Conservation (phyloP, 768 basidiomycete species). For the Tricholoma hemisulphureum region DNA sequence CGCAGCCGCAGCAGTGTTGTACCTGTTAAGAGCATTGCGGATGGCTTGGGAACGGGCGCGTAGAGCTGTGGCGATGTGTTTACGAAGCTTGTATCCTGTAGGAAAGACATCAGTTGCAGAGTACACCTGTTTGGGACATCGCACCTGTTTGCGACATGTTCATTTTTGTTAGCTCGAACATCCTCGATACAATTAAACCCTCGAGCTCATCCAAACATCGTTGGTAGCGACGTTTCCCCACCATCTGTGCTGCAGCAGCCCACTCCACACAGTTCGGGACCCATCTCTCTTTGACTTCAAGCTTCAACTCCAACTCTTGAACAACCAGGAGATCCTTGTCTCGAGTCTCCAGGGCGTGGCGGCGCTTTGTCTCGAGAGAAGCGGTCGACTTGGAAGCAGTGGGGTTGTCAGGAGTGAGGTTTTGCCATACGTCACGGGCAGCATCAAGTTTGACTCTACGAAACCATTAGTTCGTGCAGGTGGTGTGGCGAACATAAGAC, state of each 20-base stretch:
- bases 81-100: slow-evolving; percentile 31
- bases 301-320: too few relatives aligned
- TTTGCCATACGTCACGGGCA: too few relatives aligned
- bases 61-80: slow-evolving; percentile 24
- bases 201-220: slow-evolving; percentile 20
- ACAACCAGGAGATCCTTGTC: too few relatives aligned
- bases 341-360: too few relatives aligned
- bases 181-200: slow-evolving; percentile 15
- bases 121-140: too few relatives aligned
- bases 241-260: slow-evolving; percentile 6
- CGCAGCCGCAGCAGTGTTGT: slow-evolving; percentile 21
- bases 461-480: not conserved
- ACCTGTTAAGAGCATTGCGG: slow-evolving; percentile 18
- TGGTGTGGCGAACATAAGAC: not conserved
- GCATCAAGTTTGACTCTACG: too few relatives aligned
- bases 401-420: too few relatives aligned
- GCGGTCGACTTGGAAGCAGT: too few relatives aligned
- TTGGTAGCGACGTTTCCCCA: slow-evolving; percentile 10
- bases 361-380: too few relatives aligned
- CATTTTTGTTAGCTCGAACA: slow-evolving; percentile 23
- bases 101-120: not conserved
- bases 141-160: too few relatives aligned
- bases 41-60: slow-evolving; percentile 22
- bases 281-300: slow-evolving; percentile 6
- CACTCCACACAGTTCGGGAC: slow-evolving; percentile 5